Base-by-base conservation (phyloP, 345 rosid genomes). In the Noccaea bulbosa region DNA sequence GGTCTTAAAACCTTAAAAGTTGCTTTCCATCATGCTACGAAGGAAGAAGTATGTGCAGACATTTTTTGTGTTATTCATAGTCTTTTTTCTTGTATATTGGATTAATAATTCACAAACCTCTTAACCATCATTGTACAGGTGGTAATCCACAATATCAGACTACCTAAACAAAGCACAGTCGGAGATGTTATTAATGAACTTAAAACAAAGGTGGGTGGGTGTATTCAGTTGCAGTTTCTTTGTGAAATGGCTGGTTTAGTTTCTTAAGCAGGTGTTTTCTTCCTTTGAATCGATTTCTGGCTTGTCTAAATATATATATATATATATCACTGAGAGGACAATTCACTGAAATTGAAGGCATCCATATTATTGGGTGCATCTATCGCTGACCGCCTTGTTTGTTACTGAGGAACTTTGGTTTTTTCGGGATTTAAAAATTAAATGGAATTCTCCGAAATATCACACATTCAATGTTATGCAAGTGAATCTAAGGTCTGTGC, bases 171-270 rank as follows among this genome's bases (percentile, higher is more conserved):
- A 83, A 89, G 93, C 74, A 81, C 96, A 4, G 97, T 94, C 10
- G 96, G 90, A 40, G 99, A 92, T 80, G 93, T 94, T 71, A 84
- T 94, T 46, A 87, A 83, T 75, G 97, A 88, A 72, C 95, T 94
- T 38, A 94, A 85, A 76, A 81, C 93, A 48, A 92, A 87, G 93
- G 99, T 86, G 76, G 93, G 99, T 86, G 76, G 37, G 72, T 62
- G 10, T 45, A 40, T 74, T 37, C 16, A 38, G 43, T 16, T 39
- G 62, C 15, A 47, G 16, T 37, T 54, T 24, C 32, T 43, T 41
- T 69, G 17, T 52, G 14, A 37, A 51, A 15, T 24, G 3, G 48
- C 47, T 67, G 68, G 58, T 69, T 66, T 60, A 30, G 64, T 57
- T 60, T 68, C 27, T 12, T 38, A 47, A 40, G 16, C 52, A 15